These are phyloP conservation scores for Vickermania spadyakhi DNA, from an alignment of 208 protist species.

Conservation along the genomic window DNA sequence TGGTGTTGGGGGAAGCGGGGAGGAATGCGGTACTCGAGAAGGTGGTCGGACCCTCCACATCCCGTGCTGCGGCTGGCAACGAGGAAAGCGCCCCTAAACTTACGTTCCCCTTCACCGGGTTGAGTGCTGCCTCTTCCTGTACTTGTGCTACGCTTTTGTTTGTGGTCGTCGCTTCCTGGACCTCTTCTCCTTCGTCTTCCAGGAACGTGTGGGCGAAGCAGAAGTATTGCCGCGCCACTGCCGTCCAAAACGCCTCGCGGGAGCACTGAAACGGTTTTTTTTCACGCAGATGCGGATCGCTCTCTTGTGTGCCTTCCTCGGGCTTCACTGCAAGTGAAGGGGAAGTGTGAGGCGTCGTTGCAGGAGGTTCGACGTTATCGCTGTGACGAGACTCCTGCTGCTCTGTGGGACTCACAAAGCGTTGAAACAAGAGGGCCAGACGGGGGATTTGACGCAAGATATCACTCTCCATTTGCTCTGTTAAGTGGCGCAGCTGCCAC, in stretches of 20 bases:
- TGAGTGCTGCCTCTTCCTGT: too few species aligned
- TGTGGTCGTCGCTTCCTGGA: slow-evolving; percentile 18
- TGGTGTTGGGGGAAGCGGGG: too few species aligned
- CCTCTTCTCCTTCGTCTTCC: slow-evolving; percentile 52
- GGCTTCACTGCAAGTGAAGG: too few species aligned
- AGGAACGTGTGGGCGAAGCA: slow-evolving; percentile 79
- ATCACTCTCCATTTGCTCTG: slow-evolving; percentile 74
- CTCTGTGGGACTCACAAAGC: slow-evolving; percentile 16
- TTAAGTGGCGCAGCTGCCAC: slow-evolving; percentile 56
- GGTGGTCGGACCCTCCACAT: too few species aligned
- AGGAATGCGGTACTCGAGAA: too few species aligned
- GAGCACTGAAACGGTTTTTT: slow-evolving; percentile 29
- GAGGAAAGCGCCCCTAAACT: too few species aligned
- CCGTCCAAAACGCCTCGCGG: slow-evolving; percentile 61
- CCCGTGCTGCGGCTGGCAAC: too few species aligned
- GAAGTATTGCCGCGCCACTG: slow-evolving; percentile 76
- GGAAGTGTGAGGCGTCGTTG: too few species aligned
- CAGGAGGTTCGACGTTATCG: not conserved
- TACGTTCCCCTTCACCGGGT: too few species aligned
- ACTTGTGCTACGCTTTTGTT: too few species aligned
- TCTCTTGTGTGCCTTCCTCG: not conserved
- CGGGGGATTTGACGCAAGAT: slow-evolving; percentile 69
- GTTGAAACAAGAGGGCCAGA: slow-evolving; percentile 55
- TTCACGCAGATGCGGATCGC: not conserved
- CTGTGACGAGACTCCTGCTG: not conserved